Base-by-base conservation (phyloP, 2,329 filamentous ascomycete genomes). In the Nothomitra cinnamomea region DNA sequence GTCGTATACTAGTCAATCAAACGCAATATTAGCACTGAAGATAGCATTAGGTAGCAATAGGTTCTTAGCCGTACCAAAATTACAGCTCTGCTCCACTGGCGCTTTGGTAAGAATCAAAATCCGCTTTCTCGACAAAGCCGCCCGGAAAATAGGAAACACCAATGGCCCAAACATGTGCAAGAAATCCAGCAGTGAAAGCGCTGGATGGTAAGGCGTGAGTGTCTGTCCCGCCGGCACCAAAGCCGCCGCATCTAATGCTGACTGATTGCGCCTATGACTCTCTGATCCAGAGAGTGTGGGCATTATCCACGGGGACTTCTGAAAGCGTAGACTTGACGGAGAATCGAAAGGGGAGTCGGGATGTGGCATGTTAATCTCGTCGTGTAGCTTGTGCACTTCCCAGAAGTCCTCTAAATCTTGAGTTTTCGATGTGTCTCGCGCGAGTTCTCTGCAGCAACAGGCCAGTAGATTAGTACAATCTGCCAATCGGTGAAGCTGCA, bases 81-180 rank as follows among this genome's bases (percentile, higher is more conserved):
- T 87, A 70, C 90, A 96, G 53, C 80, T 78, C 61, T 80, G 73
- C 64, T 89, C 83, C 21, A 98, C 87, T 0, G 92, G 92, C 10
- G 89, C 82, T 65, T 89, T 81, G 17, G 85, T 83, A 24, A 92
- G 83, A 57, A 98, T 82, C 52, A 98, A 69, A 54, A 98, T 90
- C 55, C 92, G 79, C 69, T 92, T 90, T 54, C 90, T 79, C 57
- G 95, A 69, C 51, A 98, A 70, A 6, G 89, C 87, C 45, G 88
- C 87, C 60, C 92, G 80, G 61, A 95, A 85, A 57, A 98, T 77
- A 10, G 92, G 87, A 63, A 95, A 98, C 51, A 96, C 79, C 54
- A 98, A 73, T 1, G 92, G 92, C 0, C 92, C 92, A 64, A 96
- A 94, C 7, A 77, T 79, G 59, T 92, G 82, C 47, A 96, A 69